A percentile compares a stretch with the other conserved stretches of the same genome.
Evolutionary conservation across 495 filamentous ascomycete species (phyloP).

Genomic region (Penicillium turbatum): DNA sequence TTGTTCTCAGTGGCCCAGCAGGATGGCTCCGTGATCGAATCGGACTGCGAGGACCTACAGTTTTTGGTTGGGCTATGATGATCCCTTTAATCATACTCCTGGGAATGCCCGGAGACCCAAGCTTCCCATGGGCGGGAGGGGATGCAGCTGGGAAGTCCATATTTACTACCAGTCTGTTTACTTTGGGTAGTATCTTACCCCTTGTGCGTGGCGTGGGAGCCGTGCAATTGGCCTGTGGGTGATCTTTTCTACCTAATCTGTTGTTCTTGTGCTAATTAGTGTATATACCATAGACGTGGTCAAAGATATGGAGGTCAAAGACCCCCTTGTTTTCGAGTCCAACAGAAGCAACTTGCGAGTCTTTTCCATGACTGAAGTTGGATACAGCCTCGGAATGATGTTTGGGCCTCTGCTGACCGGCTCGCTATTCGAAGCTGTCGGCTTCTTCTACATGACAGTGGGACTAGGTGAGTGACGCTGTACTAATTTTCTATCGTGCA

Average conservation of each 20-base stretch:
- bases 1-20: conserved; percentile 8
- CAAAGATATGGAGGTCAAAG: conserved; percentile 11
- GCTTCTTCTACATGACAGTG: conserved; percentile 18
- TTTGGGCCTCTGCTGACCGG: conserved; percentile 25
- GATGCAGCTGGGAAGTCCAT: conserved; percentile 5
- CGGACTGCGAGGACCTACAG: conserved; percentile 10
- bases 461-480: background rate
- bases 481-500: background rate
- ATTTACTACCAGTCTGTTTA: conserved; percentile 5
- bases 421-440: conserved; percentile 16
- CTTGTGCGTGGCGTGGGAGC: conserved; percentile 12
- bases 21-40: conserved; percentile 19
- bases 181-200: conserved; percentile 6
- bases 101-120: conserved; percentile 9
- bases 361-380: conserved; percentile 22
- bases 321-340: conserved; percentile 15
- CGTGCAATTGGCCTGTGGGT: conserved; percentile 14
- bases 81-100: conserved; percentile 6
- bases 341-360: conserved; percentile 22
- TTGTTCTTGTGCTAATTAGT: background rate
- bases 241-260: background rate
- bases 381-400: conserved; percentile 20
- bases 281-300: conserved; percentile 5
- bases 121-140: conserved; percentile 11
- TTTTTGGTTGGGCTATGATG: conserved; percentile 2